Conservation (phyloP, 352 stramenopile species). For the Phytophthora sansomeana region DNA sequence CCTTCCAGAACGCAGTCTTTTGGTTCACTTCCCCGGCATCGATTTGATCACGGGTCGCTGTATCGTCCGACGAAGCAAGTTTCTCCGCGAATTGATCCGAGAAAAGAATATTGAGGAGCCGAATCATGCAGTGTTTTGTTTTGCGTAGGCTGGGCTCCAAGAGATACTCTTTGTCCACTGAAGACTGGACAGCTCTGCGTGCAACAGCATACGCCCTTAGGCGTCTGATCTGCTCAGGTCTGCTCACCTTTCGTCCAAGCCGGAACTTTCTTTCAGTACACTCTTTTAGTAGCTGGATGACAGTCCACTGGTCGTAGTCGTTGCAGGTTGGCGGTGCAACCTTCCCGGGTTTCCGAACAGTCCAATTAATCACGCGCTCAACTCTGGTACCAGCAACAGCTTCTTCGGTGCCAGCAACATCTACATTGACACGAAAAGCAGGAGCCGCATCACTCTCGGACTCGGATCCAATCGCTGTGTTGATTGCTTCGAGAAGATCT, state of each 20-base stretch:
- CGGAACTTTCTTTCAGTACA: not conserved
- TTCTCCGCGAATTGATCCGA: not conserved
- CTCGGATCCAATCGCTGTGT: no score
- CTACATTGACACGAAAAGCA: no score
- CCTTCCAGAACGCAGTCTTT: not conserved
- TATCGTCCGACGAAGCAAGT: constrained; percentile 1
- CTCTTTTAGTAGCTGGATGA: not conserved
- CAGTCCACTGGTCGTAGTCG: not conserved
- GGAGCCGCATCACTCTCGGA: no score
- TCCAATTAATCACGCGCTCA: constrained; percentile 1
- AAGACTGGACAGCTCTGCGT: not conserved
- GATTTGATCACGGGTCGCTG: constrained; percentile 3
- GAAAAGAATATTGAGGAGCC: not conserved
- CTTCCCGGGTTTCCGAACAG: not conserved
- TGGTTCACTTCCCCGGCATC: constrained; percentile 3
- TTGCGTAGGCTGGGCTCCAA: not conserved
- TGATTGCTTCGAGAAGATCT: no score
- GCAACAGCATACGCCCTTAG: not conserved
- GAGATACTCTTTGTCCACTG: not conserved
- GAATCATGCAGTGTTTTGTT: not conserved
- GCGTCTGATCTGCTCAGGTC: not conserved
- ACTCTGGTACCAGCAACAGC: no score
- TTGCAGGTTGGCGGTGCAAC: no score
- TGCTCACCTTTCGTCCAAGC: not conserved
- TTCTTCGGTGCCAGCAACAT: no score